Base-by-base conservation (phyloP, 495 filamentous ascomycete species). In the Tuber borchii region DNA sequence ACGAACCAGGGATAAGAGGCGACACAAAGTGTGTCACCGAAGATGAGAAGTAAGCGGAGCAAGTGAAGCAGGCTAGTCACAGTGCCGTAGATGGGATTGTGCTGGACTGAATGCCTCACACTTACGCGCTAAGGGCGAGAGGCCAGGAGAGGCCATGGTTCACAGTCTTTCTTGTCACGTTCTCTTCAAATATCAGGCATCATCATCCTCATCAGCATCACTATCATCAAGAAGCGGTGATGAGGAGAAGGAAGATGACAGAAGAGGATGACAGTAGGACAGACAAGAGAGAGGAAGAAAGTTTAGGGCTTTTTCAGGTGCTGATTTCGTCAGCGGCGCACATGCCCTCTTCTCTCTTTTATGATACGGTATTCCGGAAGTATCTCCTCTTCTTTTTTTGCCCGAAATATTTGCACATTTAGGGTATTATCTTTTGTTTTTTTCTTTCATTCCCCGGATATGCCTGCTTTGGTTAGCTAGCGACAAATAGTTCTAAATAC, bases 241-340 rank as follows among this genome's bases (percentile, higher is more conserved):
- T 34, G 56, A 31, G 56, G 56, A 65, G 56, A 34, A 34, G 56
- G 9, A 31, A 17, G 56, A 65, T 34, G 26, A 34, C 56, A 65
- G 56, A 65, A 65, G 31, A 31, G 56, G n/a, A 65, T 65, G 56
- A 65, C 26, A 17, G 56, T 65, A 65, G n/a, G 26, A 65, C 56
- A 34, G 56, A 65, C 26, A 26, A 17, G 56, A 34, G 26, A 34
- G 56, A 31, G 14, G 56, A 4, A 65, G 56, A 31, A 34, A 17
- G 56, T 19, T 65, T 34, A 34, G 56, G 56, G 74, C 70, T 75
- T 61, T 78, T 78, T 69, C 42, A 70, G 75, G 72, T 71, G 72
- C 69, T 70, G 61, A 79, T 79, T 79, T 79, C 78, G 78, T 79
- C 78, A 79, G 78, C 78, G 76, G 78, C 14, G 26, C 56, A 65